Conservation (phyloP, 73 alveolate species). For the Uronychia setigera region DNA sequence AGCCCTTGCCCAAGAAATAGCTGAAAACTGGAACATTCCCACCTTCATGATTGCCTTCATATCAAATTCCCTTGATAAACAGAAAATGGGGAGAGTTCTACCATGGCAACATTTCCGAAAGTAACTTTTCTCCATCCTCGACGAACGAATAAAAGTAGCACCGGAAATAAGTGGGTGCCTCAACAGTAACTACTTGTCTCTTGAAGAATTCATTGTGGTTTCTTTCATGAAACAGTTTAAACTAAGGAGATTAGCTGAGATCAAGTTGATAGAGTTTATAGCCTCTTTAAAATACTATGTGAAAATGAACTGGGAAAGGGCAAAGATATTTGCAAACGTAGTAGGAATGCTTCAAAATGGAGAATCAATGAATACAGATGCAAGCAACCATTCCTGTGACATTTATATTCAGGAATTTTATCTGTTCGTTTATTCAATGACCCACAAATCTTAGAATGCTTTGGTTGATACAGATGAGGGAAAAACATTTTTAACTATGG, state of each 20-base stretch:
- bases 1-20: constrained; percentile 51
- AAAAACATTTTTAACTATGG: constrained; percentile 14
- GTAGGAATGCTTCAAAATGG: constrained; percentile 45
- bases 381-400: constrained; percentile 46
- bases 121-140: constrained; percentile 41
- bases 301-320: constrained; percentile 56
- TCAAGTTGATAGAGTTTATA: constrained; percentile 66
- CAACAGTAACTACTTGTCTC: constrained; percentile 48
- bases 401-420: constrained; percentile 56
- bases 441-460: constrained; percentile 1
- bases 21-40: constrained; percentile 68
- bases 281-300: constrained; percentile 62
- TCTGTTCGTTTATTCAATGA: constrained; percentile 4
- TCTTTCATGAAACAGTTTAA: constrained; percentile 60
- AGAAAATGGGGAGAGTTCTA: constrained; percentile 35
- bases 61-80: constrained; percentile 32
- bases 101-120: constrained; percentile 44
- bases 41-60: constrained; percentile 61
- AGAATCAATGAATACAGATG: constrained; percentile 52
- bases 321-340: constrained; percentile 56
- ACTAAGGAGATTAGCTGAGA: constrained; percentile 75
- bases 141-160: constrained; percentile 45
- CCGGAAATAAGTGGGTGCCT: constrained; percentile 64
- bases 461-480: constrained; percentile 31
- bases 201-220: constrained; percentile 71